A percentile compares a stretch with the other conserved stretches of the same genome.
Evolutionary conservation across 2,329 filamentous ascomycete genomes (phyloP).

Genomic region (Talaromyces sp.): DNA sequence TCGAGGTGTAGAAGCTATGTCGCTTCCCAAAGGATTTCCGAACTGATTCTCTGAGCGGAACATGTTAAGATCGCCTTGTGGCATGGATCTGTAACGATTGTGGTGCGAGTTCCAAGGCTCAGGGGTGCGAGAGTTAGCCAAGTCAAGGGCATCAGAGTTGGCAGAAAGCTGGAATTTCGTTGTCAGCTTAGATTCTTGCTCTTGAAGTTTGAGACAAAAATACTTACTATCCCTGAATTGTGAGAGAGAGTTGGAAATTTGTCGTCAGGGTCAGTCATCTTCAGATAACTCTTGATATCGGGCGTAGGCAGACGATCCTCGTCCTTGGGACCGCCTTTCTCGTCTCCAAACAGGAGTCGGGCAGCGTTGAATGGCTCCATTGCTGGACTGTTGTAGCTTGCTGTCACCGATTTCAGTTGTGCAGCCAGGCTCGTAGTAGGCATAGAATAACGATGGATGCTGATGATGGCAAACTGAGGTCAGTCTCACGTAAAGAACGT

Average conservation of each 20-base stretch:
- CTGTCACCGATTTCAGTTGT: constrained; percentile 32
- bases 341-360: constrained; percentile 83
- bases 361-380: constrained; percentile 83
- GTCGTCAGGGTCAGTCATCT: constrained; percentile 73
- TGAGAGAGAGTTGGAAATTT: constrained; percentile 71
- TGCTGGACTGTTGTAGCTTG: constrained; percentile 40
- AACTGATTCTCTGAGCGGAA: constrained; percentile 39
- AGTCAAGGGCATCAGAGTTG: constrained; percentile 76
- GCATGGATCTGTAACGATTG: constrained; percentile 67
- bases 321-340: constrained; percentile 49
- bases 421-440: constrained; percentile 60
- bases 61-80: constrained; percentile 52
- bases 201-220: background rate
- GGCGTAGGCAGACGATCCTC: constrained; percentile 57
- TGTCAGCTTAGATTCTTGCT: background rate
- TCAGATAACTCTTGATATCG: constrained; percentile 67
- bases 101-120: constrained; percentile 66
- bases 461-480: constrained; percentile 37
- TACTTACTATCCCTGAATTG: constrained; percentile 55
- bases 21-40: constrained; percentile 33
- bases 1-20: constrained; percentile 32
- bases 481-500: background rate
- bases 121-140: constrained; percentile 68
- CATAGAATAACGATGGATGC: constrained; percentile 90
- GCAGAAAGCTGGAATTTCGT: constrained; percentile 66